Conservation (phyloP, 2,329 filamentous ascomycete genomes). For the Aspergillus bombycis region DNA sequence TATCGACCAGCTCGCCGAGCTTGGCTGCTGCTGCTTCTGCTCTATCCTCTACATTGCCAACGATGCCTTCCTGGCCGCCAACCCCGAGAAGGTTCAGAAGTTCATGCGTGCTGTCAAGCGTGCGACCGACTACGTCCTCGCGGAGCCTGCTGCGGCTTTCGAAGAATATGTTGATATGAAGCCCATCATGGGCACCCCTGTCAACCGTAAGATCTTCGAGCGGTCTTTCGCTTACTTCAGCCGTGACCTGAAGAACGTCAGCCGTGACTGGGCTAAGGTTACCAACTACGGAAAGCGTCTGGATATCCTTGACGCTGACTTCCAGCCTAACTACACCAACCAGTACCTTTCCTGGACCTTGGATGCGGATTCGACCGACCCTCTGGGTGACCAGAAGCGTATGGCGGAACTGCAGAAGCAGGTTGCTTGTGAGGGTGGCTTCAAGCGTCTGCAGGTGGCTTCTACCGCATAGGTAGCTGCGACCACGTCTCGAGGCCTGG, state of each 20-base stretch:
- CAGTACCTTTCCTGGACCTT: conserved; percentile 68
- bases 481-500: neutral
- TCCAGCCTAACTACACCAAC: conserved; percentile 76
- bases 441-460: conserved; percentile 38
- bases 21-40: conserved; percentile 85
- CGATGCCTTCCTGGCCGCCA: conserved; percentile 67
- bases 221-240: conserved; percentile 78
- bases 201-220: conserved; percentile 81
- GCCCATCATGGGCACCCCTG: conserved; percentile 66
- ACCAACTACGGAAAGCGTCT: conserved; percentile 76
- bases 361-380: conserved; percentile 67
- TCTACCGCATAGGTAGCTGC: conserved; percentile 26
- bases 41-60: conserved; percentile 80
- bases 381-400: conserved; percentile 72
- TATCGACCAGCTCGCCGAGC: conserved; percentile 77
- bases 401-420: conserved; percentile 71
- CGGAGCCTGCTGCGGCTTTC: conserved; percentile 65
- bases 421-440: conserved; percentile 68
- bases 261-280: conserved; percentile 76
- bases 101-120: conserved; percentile 75
- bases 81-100: conserved; percentile 66
- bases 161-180: conserved; percentile 73
- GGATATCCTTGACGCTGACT: conserved; percentile 65
- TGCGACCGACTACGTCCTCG: conserved; percentile 72
- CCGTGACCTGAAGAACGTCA: conserved; percentile 73